phyloP scores from a whole-genome alignment of 768 basidiomycete genomes.

The Boletus pseudo-olivaceus region DNA sequence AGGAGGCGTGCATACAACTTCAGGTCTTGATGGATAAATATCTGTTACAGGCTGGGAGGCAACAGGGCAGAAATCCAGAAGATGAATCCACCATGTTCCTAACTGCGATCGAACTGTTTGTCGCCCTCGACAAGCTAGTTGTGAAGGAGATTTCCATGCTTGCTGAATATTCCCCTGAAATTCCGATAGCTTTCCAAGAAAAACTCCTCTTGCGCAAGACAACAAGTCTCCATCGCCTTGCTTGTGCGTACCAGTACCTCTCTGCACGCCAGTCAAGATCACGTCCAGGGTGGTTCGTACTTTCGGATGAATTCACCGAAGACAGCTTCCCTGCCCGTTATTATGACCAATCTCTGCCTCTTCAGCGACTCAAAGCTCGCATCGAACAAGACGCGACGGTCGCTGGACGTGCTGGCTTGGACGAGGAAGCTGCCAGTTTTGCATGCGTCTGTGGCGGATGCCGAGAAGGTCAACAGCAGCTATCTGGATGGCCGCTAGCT shows the following conservation, averaged over 20 bases:
- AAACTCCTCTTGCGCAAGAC: slow-evolving; percentile 26
- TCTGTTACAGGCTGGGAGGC: slow-evolving; percentile 13
- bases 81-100: too few relatives aligned
- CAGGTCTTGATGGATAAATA: slow-evolving; percentile 25
- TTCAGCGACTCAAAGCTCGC: slow-evolving; percentile 21
- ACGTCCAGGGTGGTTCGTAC: slow-evolving; percentile 26
- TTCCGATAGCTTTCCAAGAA: slow-evolving; percentile 18
- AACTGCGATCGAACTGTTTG: slow-evolving; percentile 6
- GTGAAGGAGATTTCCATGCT: slow-evolving; percentile 21
- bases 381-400: slow-evolving; percentile 4
- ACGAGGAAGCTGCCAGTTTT: neutral
- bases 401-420: slow-evolving; percentile 9
- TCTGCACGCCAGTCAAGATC: slow-evolving; percentile 22
- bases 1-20: slow-evolving; percentile 14
- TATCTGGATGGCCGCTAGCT: neutral
- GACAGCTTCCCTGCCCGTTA: slow-evolving; percentile 25
- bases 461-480: neutral
- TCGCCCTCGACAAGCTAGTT: neutral
- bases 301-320: slow-evolving; percentile 17
- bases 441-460: neutral
- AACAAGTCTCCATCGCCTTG: slow-evolving; percentile 26
- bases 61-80: too few relatives aligned
- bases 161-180: slow-evolving; percentile 30
- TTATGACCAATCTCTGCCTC: slow-evolving; percentile 5
- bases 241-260: slow-evolving; percentile 30